Conservation (phyloP, 2,329 filamentous ascomycete species). For the Exophiala bonariae region DNA sequence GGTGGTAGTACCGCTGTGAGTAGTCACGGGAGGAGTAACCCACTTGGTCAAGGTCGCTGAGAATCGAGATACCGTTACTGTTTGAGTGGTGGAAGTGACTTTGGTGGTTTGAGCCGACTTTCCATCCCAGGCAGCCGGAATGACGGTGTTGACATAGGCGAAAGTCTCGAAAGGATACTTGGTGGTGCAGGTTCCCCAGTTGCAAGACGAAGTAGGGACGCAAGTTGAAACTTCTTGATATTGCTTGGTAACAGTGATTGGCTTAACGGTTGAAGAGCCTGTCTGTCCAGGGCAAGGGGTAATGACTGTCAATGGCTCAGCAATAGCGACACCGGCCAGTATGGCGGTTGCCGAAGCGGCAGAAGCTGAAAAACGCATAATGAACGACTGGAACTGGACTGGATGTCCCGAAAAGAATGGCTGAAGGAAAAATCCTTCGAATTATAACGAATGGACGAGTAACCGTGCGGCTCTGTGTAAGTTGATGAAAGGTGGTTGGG, state of each 20-base stretch:
- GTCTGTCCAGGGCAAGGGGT: conserved; percentile 15
- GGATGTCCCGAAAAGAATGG: conserved; percentile 11
- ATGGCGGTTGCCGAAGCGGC: conserved; percentile 12
- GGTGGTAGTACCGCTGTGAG: conserved; percentile 11
- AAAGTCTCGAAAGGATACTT: conserved; percentile 18
- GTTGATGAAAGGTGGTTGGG: conserved; percentile 12
- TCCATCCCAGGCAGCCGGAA: conserved; percentile 20
- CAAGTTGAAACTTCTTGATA: conserved; percentile 23
- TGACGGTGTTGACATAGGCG: conserved; percentile 24
- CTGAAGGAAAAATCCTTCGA: conserved; percentile 20
- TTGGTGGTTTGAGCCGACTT: conserved; percentile 8
- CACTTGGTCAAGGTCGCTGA: conserved; percentile 19
- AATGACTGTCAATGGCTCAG: conserved; percentile 19
- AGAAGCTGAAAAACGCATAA: conserved; percentile 14
- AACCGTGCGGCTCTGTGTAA: conserved; percentile 14
- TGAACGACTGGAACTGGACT: conserved; percentile 15
- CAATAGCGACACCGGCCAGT: conserved; percentile 16
- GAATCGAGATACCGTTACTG: conserved; percentile 17
- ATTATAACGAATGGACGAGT: conserved; percentile 17
- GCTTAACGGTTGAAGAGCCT: background rate
- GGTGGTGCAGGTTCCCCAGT: conserved; percentile 15
- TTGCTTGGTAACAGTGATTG: conserved; percentile 22
- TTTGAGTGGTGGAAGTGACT: conserved; percentile 20
- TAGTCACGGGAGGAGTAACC: conserved; percentile 11
- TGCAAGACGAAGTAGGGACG: conserved; percentile 12